Conservation (phyloP, 768 basidiomycete genomes). For the Psilocybe cubensis region DNA sequence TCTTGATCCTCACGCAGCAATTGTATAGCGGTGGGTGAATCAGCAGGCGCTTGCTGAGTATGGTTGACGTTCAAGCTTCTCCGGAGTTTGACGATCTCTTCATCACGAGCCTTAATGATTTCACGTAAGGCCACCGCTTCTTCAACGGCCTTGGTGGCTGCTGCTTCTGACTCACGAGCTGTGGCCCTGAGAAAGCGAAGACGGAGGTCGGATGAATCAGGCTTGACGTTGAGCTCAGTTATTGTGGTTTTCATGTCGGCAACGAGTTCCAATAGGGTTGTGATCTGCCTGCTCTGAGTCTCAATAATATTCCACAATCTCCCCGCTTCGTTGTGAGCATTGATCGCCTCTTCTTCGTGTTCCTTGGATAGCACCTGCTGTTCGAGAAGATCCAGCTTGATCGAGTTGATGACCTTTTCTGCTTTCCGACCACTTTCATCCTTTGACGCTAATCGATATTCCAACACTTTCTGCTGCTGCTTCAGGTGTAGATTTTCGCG, state of each 20-base stretch:
- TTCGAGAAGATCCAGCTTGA: background rate
- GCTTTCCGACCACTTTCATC: background rate
- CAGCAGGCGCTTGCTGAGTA: background rate
- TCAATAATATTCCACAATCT: background rate
- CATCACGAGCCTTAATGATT: background rate
- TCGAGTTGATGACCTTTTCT: background rate
- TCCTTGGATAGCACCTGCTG: background rate
- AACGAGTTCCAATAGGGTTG: background rate
- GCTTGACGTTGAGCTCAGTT: background rate
- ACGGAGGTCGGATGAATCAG: background rate
- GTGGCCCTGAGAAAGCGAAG: slow-evolving; percentile 5
- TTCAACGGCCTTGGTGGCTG: background rate
- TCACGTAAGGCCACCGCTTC: background rate
- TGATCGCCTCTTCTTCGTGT: background rate
- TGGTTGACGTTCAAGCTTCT: background rate
- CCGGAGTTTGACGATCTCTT: background rate
- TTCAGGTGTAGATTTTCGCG: background rate
- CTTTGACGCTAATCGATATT: background rate
- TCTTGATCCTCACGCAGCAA: background rate
- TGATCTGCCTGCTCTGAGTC: slow-evolving; percentile 1
- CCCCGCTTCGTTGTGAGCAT: background rate
- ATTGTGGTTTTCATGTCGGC: background rate
- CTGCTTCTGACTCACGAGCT: background rate
- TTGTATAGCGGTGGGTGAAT: background rate
- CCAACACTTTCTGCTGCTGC: background rate